Evolutionary conservation across 805 yeast genomes (phyloP).

Genomic region (Yarrowia sp.): DNA sequence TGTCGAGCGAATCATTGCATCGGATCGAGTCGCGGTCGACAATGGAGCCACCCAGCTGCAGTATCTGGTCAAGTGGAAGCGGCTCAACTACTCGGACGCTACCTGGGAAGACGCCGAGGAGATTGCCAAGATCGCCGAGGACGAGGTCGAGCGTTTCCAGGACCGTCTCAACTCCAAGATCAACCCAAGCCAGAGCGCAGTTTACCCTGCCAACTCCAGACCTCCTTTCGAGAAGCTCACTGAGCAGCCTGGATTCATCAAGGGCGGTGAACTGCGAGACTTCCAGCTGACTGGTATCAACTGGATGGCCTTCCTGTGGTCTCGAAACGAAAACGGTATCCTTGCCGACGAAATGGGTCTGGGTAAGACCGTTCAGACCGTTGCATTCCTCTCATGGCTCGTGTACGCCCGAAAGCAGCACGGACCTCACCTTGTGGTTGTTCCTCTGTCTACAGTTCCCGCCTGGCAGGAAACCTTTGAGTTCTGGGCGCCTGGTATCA

Average conservation of each 20-base stretch:
- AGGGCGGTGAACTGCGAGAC: constrained; percentile 91
- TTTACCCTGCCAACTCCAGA: constrained; percentile 69
- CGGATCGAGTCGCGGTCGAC: constrained; percentile 61
- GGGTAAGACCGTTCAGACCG: constrained; percentile 97
- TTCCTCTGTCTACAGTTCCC: constrained; percentile 93
- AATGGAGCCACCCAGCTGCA: constrained; percentile 71
- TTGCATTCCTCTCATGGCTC: constrained; percentile 91
- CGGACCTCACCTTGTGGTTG: constrained; percentile 97
- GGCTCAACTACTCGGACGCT: constrained; percentile 91
- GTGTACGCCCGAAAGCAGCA: constrained; percentile 94
- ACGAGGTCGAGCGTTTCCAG: constrained; percentile 82
- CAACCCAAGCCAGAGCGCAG: constrained; percentile 79
- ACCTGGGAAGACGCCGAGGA: constrained; percentile 95
- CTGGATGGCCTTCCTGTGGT: constrained; percentile 99
- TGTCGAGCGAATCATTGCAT: constrained; percentile 89
- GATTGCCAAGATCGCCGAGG: constrained; percentile 84
- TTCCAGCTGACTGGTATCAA: constrained; percentile 97
- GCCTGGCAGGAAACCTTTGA: constrained; percentile 99
- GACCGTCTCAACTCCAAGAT: constrained; percentile 82
- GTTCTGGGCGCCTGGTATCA: constrained; percentile 95
- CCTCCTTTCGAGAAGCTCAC: constrained; percentile 89
- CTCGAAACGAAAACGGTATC: constrained; percentile 95
- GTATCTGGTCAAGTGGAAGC: constrained; percentile 91
- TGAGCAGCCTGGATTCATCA: constrained; percentile 86
- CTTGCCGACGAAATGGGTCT: constrained; percentile 99